phyloP scores from a whole-genome alignment of 2,329 filamentous ascomycete species.

The Cladorrhinum sp. region DNA sequence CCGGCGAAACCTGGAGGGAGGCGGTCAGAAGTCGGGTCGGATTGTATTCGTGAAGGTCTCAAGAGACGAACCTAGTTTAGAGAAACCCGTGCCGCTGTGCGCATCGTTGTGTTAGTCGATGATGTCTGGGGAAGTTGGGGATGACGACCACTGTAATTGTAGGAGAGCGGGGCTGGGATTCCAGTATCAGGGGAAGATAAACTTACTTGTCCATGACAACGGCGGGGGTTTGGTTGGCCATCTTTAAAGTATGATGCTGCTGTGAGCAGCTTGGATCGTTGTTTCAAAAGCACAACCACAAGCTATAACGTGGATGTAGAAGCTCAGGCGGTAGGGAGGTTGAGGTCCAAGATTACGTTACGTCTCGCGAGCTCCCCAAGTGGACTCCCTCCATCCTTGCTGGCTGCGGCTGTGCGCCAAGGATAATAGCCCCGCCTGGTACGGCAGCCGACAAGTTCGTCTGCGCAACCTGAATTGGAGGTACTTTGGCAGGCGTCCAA shows the following conservation, averaged over 20 bases:
- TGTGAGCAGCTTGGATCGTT: constrained; percentile 22
- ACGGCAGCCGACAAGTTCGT: constrained; percentile 14
- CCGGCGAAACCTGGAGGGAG: constrained; percentile 79
- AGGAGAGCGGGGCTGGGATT: constrained; percentile 24
- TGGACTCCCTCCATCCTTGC: constrained; percentile 11
- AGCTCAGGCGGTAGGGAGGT: constrained; percentile 16
- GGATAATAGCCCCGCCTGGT: constrained; percentile 19
- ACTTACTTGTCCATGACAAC: constrained; percentile 99
- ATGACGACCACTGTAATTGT: constrained; percentile 8
- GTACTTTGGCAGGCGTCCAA: background rate
- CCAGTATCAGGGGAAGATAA: constrained; percentile 31
- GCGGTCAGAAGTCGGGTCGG: constrained; percentile 26
- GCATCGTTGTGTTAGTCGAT: constrained; percentile 26
- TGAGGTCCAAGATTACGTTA: constrained; percentile 30
- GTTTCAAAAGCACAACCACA: constrained; percentile 14
- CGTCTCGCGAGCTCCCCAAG: constrained; percentile 24
- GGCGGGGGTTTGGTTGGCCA: constrained; percentile 98
- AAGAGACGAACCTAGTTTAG: constrained; percentile 78
- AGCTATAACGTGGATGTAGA: constrained; percentile 5
- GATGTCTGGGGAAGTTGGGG: constrained; percentile 37
- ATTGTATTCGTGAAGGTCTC: background rate
- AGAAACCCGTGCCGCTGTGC: constrained; percentile 94
- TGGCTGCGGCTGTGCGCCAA: constrained; percentile 25
- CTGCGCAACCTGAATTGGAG: constrained; percentile 7
- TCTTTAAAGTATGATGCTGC: constrained; percentile 43